Conservation (phyloP, 129 eudicot species). For the Glebionis coronaria region DNA sequence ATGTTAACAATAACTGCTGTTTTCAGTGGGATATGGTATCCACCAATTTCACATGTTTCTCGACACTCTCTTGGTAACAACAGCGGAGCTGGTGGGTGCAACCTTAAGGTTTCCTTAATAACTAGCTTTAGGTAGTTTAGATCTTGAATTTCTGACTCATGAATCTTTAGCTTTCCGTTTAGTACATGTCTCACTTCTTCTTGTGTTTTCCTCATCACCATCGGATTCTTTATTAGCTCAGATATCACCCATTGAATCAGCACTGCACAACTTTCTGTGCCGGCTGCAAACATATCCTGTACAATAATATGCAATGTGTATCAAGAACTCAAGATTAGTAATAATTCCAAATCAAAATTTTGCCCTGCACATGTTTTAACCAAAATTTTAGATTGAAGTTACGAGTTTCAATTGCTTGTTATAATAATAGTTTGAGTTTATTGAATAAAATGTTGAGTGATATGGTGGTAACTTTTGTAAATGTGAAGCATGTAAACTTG, state of each 20-base stretch:
- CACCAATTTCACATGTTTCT: neutral
- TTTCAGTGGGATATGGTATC: neutral
- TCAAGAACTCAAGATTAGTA: too few relatives aligned
- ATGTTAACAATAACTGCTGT: neutral
- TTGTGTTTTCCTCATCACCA: neutral
- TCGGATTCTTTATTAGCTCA: neutral
- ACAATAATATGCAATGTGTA: too few relatives aligned
- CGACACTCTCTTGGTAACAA: conserved; percentile 10
- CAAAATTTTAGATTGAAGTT: too few relatives aligned
- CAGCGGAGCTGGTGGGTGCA: neutral
- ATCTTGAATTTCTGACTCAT: neutral
- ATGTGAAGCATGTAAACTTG: neutral
- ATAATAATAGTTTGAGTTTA: too few relatives aligned
- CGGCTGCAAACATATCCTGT: neutral
- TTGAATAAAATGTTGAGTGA: neutral
- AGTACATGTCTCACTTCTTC: neutral
- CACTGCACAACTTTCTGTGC: neutral
- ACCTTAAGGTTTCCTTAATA: conserved; percentile 1
- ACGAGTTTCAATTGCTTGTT: too few relatives aligned
- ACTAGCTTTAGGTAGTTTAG: neutral
- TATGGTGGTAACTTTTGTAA: too few relatives aligned
- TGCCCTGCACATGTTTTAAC: neutral
- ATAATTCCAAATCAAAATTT: too few relatives aligned
- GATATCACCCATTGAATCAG: neutral
- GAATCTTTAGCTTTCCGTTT: neutral